Evolutionary conservation across 768 basidiomycete genomes (phyloP).

Genomic region (Kwoniella sp.): DNA sequence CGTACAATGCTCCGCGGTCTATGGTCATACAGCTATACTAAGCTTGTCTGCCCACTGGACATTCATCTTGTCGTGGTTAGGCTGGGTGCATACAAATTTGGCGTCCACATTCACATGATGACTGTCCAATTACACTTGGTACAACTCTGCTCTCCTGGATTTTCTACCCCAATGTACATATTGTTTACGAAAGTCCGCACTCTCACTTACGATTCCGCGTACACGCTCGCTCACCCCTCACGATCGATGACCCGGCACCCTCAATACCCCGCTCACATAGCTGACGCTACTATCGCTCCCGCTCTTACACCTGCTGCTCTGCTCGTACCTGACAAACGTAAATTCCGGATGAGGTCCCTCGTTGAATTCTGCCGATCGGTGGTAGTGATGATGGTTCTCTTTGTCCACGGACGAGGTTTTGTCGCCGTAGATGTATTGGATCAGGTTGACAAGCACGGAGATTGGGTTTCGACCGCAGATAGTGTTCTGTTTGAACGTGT

Average conservation of each 20-base stretch:
- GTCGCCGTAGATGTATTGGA: constrained; percentile 61
- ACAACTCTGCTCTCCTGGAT: too few species aligned
- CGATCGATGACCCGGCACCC: constrained; percentile 21
- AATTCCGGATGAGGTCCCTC: constrained; percentile 56
- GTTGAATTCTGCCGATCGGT: background rate
- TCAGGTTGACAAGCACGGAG: constrained; percentile 80
- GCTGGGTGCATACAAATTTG: too few species aligned
- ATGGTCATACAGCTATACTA: too few species aligned
- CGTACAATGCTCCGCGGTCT: too few species aligned
- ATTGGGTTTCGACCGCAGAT: constrained; percentile 98
- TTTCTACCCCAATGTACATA: too few species aligned
- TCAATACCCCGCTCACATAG: constrained; percentile 75
- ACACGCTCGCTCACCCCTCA: too few species aligned
- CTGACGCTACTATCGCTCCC: constrained; percentile 86
- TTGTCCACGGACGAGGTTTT: constrained; percentile 44
- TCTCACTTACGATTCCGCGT: background rate
- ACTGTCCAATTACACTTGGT: too few species aligned
- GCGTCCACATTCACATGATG: too few species aligned
- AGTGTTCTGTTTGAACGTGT: constrained; percentile 72
- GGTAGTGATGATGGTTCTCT: background rate
- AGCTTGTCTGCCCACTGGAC: too few species aligned
- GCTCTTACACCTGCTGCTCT: constrained; percentile 75
- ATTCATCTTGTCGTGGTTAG: too few species aligned
- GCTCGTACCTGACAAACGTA: constrained; percentile 90
- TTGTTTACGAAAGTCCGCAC: too few species aligned